A percentile compares a stretch with the other conserved stretches of the same genome.
Evolutionary conservation across 495 filamentous ascomycete genomes (phyloP).

Genomic region (Chaetomium tenue): DNA sequence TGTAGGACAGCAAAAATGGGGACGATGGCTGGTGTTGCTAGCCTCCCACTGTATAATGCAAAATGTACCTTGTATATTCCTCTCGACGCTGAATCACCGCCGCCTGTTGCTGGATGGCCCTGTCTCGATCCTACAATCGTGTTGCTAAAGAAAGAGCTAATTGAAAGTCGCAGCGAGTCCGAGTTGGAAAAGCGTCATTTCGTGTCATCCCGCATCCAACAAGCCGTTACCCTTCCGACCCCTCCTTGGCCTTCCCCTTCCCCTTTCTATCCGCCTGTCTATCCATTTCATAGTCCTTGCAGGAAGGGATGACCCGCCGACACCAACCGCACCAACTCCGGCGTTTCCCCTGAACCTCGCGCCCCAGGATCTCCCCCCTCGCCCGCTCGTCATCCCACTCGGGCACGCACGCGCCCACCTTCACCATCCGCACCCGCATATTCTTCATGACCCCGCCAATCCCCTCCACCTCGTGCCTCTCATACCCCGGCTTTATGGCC

Average conservation of each 20-base stretch:
- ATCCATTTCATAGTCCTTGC: slow-evolving; percentile 36
- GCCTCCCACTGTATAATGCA: slow-evolving; percentile 21
- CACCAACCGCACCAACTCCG: slow-evolving; percentile 72
- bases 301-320: slow-evolving; percentile 54
- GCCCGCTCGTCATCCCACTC: slow-evolving; percentile 79
- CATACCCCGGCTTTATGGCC: slow-evolving; percentile 62
- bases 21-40: background rate
- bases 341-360: slow-evolving; percentile 55
- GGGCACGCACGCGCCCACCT: slow-evolving; percentile 75
- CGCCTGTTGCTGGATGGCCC: background rate
- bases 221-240: background rate
- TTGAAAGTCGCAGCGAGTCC: background rate
- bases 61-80: slow-evolving; percentile 23
- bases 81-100: background rate
- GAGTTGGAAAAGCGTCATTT: background rate
- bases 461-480: slow-evolving; percentile 80
- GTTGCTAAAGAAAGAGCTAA: background rate
- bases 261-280: slow-evolving; percentile 18
- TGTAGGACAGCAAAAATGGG: slow-evolving; percentile 12
- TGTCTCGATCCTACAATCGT: background rate
- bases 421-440: slow-evolving; percentile 70
- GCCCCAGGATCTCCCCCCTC: slow-evolving; percentile 49
- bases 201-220: background rate
- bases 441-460: slow-evolving; percentile 82
- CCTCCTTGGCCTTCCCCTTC: slow-evolving; percentile 14